Evolutionary conservation across 768 basidiomycete species (phyloP), one percentile per base, ranked within the genome.

Genomic region (Mycena amicta): DNA sequence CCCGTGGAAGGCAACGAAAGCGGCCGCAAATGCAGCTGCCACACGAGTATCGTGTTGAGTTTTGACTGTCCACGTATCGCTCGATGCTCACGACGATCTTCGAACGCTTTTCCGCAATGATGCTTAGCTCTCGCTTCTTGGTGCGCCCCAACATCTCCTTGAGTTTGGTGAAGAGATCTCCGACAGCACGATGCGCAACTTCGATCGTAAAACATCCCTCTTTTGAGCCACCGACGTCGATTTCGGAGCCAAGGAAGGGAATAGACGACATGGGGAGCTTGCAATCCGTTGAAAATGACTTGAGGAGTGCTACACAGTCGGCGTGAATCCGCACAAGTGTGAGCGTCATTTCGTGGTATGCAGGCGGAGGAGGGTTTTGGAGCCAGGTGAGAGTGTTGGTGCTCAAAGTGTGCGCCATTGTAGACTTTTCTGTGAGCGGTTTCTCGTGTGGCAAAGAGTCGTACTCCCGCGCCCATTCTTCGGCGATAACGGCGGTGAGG

Each of bases 271-370:
- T 79, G 0, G 92, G 85, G 13, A 98, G 78, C 71, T 95, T 96
- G 78, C 90, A 95, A 59, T 96, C 93, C n/a, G 81, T 77, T 2
- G 81, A 78, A 74, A 98, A 97, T 28, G 89, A 84, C 56, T 86
- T 85, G n/a, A 97, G 82, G 27, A 98, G 83, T 3, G 85, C 80
- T 66, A 82, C 81, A 65, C 91, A 95, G 59, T 97, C 94, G 4
- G 77, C 71, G 57, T 92, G 87, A 40, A 98, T 89, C 23, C 92
- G 89, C 50, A 82, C 81, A 15, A 97, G 85, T 22, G 88, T 81
- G 64, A 87, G 84, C 2, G 87, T 83, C 90, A 95, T 93, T 75
- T 99, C 96, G 75, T 93, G 88, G 70, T 97, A 97, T 1, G 90
- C 88, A 1, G 84, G 72, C 3, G 93, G 93, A 4, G 89, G 83